Conservation (phyloP, 176 grass and related monocot genomes). For the Poa annua region DNA sequence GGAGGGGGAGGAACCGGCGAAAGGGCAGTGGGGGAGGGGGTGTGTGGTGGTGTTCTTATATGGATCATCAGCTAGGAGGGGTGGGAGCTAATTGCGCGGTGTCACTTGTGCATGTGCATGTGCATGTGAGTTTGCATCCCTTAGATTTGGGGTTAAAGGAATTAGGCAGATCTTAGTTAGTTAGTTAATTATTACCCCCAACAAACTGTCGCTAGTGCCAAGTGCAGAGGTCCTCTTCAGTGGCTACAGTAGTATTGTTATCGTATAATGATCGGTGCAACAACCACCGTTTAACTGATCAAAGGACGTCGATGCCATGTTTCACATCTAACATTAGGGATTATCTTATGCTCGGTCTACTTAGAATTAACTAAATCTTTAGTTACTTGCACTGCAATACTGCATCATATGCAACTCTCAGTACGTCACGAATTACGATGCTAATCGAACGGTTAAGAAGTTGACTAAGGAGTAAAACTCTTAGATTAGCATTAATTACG, state of each 20-base stretch:
- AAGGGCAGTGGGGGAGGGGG: conserved; percentile 17
- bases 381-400: too few species aligned
- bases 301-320: conserved; percentile 13
- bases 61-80: not conserved
- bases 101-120: conserved; percentile 66
- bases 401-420: not conserved
- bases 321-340: not conserved
- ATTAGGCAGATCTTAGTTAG: conserved; percentile 37
- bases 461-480: too few species aligned
- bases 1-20: not conserved
- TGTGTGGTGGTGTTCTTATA: conserved; percentile 51
- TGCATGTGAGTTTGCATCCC: conserved; percentile 67
- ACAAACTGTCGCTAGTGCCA: conserved; percentile 47
- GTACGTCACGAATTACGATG: too few species aligned
- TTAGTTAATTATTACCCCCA: conserved; percentile 15
- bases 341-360: too few species aligned
- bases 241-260: conserved; percentile 36
- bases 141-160: conserved; percentile 51
- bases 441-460: too few species aligned
- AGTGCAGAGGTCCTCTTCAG: conserved; percentile 31
- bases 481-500: too few species aligned
- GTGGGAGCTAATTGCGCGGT: conserved; percentile 18
- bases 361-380: too few species aligned
- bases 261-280: conserved; percentile 41
- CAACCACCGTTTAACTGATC: conserved; percentile 41